Evolutionary conservation across 441 rosid species (phyloP), one percentile per base, ranked within the genome.

Genomic region (Brassica hybrid): DNA sequence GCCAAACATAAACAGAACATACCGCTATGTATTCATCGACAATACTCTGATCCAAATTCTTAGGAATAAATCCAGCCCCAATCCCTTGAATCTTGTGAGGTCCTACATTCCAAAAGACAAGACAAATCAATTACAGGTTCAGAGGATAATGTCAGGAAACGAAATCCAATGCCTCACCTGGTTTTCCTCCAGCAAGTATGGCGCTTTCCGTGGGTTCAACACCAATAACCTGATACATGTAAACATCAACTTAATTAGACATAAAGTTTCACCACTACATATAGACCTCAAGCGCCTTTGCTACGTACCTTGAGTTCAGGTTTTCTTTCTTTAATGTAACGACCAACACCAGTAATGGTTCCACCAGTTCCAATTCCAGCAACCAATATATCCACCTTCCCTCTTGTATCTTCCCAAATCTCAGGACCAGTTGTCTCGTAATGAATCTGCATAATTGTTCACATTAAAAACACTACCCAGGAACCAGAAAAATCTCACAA

Each of bases 81-180:
- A 95, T 95, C 78, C 99, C 99, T 85, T 95, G 98, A 87, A 95
- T 95, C 85, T 95, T 93, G 90, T 95, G 99, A 79, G 98, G 99
- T 72, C 99, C 98, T 95, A 87, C 65, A 80, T 71, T 77, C 79
- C 69, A 43, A 71, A 48, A 32, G 60, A 77, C 45, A 61, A 36
- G 73, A 25, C 32, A 57, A 13, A 9, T 43, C 48, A 54, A 25
- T 59, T 9, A 27, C 32, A 32, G 38, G 6, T 10, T 57, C 6
- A 19, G 9, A 76, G 4, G 63, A 67, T 65, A 21, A 50, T 12
- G 61, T 13, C 58, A 10, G 23, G 58, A 59, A 21, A 50, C 71
- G 34, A 59, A 68, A 56, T 43, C 14, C 32, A 57, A 4, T 61
- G 69, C 38, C 38, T 86, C 84, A 95, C 99, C 99, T 50, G 99